Percentiles rank a stretch among this genome's conserved stretches.
These are phyloP conservation scores for Helicostylum pulchrum DNA, from an alignment of 192 early-diverging fungal genomes.

Conservation along the genomic window DNA sequence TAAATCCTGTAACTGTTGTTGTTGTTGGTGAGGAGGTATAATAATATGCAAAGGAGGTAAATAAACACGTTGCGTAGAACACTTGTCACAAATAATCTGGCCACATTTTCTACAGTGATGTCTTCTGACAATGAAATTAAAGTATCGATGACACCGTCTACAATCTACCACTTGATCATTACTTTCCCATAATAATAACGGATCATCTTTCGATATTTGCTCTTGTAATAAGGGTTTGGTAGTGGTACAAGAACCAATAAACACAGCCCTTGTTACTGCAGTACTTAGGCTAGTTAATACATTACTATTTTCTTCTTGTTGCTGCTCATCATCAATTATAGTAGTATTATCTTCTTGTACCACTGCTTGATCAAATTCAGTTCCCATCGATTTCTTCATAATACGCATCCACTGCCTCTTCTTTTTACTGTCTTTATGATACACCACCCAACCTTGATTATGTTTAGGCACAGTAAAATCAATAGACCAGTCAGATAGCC, in stretches of 20 bases:
- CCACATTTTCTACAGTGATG: constrained; percentile 30
- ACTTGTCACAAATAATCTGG: constrained; percentile 23
- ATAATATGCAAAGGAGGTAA: constrained; percentile 14
- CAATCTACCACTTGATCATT: constrained; percentile 17
- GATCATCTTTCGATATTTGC: neutral
- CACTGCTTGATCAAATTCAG: neutral
- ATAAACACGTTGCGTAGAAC: constrained; percentile 19
- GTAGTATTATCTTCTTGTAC: neutral
- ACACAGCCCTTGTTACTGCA: neutral
- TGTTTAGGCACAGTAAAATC: neutral
- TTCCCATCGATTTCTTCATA: constrained; percentile 5
- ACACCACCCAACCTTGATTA: neutral
- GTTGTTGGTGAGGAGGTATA: constrained; percentile 1
- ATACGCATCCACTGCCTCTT: constrained; percentile 3
- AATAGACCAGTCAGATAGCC: neutral
- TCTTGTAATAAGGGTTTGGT: constrained; percentile 1
- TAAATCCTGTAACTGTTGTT: neutral
- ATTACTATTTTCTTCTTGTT: neutral
- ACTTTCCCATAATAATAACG: constrained; percentile 14
- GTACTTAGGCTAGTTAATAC: neutral
- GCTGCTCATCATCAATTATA: too few relatives aligned
- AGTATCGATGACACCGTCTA: constrained; percentile 14
- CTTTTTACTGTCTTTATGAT: neutral
- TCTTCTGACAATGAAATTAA: constrained; percentile 23
- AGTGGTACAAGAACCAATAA: neutral